Evolutionary conservation across 2,329 filamentous ascomycete genomes (phyloP).

Genomic region (Blumeriella jaapii): DNA sequence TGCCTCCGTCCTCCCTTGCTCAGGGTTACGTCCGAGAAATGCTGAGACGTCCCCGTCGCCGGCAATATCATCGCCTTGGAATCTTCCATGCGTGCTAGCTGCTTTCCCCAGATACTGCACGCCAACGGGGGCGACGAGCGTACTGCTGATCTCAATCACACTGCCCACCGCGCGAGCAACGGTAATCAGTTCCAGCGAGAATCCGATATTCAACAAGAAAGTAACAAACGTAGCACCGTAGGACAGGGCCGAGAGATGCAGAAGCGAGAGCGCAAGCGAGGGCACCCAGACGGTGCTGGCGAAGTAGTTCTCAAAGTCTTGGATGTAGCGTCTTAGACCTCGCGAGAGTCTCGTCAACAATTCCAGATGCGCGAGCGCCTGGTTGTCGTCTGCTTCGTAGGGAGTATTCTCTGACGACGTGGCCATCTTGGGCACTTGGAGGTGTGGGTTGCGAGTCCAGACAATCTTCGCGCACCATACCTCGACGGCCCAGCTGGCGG

Average conservation of each 20-base stretch:
- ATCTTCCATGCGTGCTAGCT: slow-evolving; percentile 23
- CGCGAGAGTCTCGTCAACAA: not conserved
- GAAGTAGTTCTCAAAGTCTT: slow-evolving; percentile 30
- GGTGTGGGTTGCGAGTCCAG: slow-evolving; percentile 28
- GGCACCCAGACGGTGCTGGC: slow-evolving; percentile 31
- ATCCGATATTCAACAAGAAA: slow-evolving; percentile 39
- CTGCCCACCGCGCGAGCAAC: slow-evolving; percentile 36
- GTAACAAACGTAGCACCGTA: slow-evolving; percentile 45
- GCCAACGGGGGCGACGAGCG: slow-evolving; percentile 38
- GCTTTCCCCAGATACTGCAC: slow-evolving; percentile 31
- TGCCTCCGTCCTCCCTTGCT: slow-evolving; percentile 19
- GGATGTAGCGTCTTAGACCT: slow-evolving; percentile 18
- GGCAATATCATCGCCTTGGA: slow-evolving; percentile 10
- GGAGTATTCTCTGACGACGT: not conserved
- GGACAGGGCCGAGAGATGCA: slow-evolving; percentile 44
- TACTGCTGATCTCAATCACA: slow-evolving; percentile 40
- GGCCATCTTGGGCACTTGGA: slow-evolving; percentile 24
- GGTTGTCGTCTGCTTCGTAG: not conserved
- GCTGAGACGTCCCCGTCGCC: slow-evolving; percentile 16
- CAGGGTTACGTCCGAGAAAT: slow-evolving; percentile 11
- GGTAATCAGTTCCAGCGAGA: slow-evolving; percentile 36
- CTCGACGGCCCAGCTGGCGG: slow-evolving; percentile 31
- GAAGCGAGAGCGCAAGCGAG: slow-evolving; percentile 37
- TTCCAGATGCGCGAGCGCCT: not conserved
- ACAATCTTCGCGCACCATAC: slow-evolving; percentile 30